Conservation (phyloP, 2,329 filamentous ascomycete species). For the Chaetothyriales sp. region DNA sequence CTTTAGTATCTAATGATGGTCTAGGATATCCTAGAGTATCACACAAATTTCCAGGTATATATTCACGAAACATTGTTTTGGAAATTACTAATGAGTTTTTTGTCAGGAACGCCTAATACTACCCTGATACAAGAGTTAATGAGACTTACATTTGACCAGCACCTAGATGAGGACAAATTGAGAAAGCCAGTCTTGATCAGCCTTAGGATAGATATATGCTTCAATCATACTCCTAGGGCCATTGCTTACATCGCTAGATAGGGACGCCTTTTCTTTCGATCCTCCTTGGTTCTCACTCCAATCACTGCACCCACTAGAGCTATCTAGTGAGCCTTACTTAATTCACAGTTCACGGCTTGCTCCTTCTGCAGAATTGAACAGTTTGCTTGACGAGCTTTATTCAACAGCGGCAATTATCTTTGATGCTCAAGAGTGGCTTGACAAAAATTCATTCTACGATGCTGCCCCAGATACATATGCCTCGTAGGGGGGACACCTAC, state of each 20-base stretch:
- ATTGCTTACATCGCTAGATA: constrained; percentile 3
- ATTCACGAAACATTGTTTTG: neutral
- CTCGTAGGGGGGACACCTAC: neutral
- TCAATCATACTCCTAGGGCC: constrained; percentile 2
- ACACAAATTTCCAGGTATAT: constrained; percentile 1
- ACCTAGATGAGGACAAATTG: constrained; percentile 5
- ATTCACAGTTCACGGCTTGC: too few species aligned
- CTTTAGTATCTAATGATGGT: constrained; percentile 1
- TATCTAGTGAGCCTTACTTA: constrained; percentile 1
- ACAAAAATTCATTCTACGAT: constrained; percentile 2
- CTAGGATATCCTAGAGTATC: constrained; percentile 3
- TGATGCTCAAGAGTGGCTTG: constrained; percentile 3
- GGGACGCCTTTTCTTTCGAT: constrained; percentile 3
- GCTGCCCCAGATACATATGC: constrained; percentile 2
- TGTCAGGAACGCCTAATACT: constrained; percentile 8
- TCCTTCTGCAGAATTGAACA: constrained; percentile 2
- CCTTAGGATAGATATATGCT: constrained; percentile 6
- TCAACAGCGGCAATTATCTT: constrained; percentile 1
- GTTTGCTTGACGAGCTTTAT: constrained; percentile 2
- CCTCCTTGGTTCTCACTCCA: neutral
- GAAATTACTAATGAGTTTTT: neutral
- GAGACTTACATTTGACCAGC: constrained; percentile 7
- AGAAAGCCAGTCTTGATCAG: constrained; percentile 7
- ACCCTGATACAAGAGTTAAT: constrained; percentile 8
- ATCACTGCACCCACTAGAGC: constrained; percentile 1